phyloP scores from a whole-genome alignment of 352 stramenopile species.

The Phytophthora macrochlamydospora region DNA sequence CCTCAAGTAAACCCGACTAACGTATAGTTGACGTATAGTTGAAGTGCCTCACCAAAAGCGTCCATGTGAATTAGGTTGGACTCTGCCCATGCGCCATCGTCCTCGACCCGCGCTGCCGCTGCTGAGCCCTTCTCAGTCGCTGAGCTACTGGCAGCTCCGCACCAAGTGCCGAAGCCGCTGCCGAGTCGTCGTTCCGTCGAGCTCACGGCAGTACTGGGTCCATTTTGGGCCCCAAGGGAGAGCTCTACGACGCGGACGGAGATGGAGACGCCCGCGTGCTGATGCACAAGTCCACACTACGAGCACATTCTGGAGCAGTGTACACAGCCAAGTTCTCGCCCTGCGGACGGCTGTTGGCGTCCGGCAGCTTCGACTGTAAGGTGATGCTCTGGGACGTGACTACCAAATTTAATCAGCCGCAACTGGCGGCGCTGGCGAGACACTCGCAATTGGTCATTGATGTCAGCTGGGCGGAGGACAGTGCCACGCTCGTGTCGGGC shows the following conservation, averaged over 20 bases:
- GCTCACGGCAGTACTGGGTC: constrained; percentile 36
- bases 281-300: constrained; percentile 83
- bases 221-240: constrained; percentile 54
- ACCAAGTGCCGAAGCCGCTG: constrained; percentile 35
- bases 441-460: constrained; percentile 88
- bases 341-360: constrained; percentile 79
- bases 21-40: constrained; percentile 10
- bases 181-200: constrained; percentile 41
- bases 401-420: constrained; percentile 89
- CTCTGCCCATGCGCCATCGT: constrained; percentile 48
- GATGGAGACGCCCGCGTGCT: constrained; percentile 73
- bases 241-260: constrained; percentile 55
- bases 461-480: constrained; percentile 85
- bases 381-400: constrained; percentile 89
- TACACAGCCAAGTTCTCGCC: constrained; percentile 90
- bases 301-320: constrained; percentile 76
- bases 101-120: constrained; percentile 26
- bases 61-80: constrained; percentile 52
- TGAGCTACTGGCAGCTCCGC: constrained; percentile 62
- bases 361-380: constrained; percentile 80
- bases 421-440: constrained; percentile 74
- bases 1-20: constrained; percentile 62
- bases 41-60: not conserved
- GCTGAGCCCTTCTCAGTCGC: constrained; percentile 74
- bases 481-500: constrained; percentile 67